phyloP scores from a whole-genome alignment of 139 green algal species.

The Picochlorum sp. region DNA sequence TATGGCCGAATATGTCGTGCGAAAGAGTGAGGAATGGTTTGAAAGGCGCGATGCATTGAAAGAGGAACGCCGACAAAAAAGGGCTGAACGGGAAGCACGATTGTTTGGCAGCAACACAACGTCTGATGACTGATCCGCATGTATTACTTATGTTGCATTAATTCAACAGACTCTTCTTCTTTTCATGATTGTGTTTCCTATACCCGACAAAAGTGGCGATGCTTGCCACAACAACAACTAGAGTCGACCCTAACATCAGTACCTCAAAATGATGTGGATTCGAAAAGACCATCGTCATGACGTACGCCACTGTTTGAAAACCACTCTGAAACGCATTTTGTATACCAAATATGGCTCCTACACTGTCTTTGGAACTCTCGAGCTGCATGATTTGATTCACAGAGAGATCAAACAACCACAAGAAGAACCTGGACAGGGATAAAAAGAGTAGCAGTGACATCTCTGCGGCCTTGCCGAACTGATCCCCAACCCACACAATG shows the following conservation, averaged over 20 bases:
- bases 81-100: too few species aligned
- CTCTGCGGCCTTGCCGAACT: conserved; percentile 5
- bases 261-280: conserved; percentile 34
- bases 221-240: conserved; percentile 25
- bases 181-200: background rate
- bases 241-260: conserved; percentile 44
- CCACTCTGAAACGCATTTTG: conserved; percentile 63
- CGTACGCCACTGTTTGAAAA: conserved; percentile 54
- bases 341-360: conserved; percentile 62
- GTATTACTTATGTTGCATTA: background rate
- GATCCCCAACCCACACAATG: background rate
- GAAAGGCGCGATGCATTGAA: conserved; percentile 1
- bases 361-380: conserved; percentile 16
- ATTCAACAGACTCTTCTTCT: conserved; percentile 1
- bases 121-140: background rate
- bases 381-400: conserved; percentile 77
- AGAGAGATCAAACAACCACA: conserved; percentile 77
- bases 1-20: conserved; percentile 13
- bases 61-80: background rate
- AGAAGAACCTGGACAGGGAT: conserved; percentile 50
- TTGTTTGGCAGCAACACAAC: background rate
- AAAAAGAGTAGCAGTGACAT: conserved; percentile 54
- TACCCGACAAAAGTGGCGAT: too few species aligned
- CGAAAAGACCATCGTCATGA: conserved; percentile 28
- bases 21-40: background rate